These are phyloP conservation scores for Ogataea chonburiensis DNA, from an alignment of 805 yeast species.

Conservation along the genomic window DNA sequence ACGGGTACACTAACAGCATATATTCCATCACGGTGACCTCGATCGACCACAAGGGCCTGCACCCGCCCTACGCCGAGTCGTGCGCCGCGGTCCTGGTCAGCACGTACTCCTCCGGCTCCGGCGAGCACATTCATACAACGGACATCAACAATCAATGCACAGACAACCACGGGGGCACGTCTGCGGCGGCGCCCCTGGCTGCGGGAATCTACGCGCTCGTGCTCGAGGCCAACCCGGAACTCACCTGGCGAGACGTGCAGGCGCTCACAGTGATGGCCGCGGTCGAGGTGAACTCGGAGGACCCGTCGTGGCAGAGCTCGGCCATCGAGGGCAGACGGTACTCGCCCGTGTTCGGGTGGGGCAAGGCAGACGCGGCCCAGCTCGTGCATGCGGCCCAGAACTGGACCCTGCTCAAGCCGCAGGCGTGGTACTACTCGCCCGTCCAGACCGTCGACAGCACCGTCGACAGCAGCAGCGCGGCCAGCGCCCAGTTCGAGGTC, in stretches of 20 bases:
- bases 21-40: constrained; percentile 95
- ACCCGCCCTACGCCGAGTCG: constrained; percentile 87
- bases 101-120: constrained; percentile 88
- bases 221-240: constrained; percentile 75
- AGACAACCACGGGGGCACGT: constrained; percentile 86
- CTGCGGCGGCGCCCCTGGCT: constrained; percentile 98
- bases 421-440: constrained; percentile 70
- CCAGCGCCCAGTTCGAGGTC: constrained; percentile 42
- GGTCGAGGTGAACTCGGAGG: constrained; percentile 60
- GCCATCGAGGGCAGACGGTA: constrained; percentile 62
- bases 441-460: constrained; percentile 35
- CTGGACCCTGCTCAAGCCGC: constrained; percentile 80
- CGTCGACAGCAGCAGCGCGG: constrained; percentile 20
- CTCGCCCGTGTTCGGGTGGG: constrained; percentile 89
- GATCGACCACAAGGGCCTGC: constrained; percentile 79
- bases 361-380: constrained; percentile 78
- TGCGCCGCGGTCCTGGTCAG: constrained; percentile 95
- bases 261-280: constrained; percentile 75
- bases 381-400: constrained; percentile 77
- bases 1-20: constrained; percentile 95
- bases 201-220: constrained; percentile 92
- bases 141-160: constrained; percentile 72
- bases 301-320: constrained; percentile 72
- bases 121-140: constrained; percentile 86
- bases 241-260: constrained; percentile 96